phyloP scores from a whole-genome alignment of 306 rosid genomes.

The Cercis canadensis region DNA sequence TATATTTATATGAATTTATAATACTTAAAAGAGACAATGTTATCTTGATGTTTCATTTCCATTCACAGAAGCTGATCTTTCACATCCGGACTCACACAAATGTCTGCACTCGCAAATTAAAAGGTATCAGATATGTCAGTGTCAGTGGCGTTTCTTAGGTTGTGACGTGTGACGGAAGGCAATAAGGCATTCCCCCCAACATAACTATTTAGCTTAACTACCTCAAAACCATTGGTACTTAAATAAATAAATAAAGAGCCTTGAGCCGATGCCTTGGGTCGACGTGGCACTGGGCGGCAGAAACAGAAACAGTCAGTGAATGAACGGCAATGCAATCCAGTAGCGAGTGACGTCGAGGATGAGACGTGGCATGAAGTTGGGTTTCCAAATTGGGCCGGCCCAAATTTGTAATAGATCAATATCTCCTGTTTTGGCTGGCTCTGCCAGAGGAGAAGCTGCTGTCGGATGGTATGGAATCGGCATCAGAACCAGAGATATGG shows the following conservation, averaged over 20 bases:
- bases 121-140: neutral
- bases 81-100: neutral
- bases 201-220: conserved; percentile 20
- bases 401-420: neutral
- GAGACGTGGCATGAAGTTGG: conserved; percentile 19
- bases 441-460: conserved; percentile 64
- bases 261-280: neutral
- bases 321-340: too few relatives aligned
- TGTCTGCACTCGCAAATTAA: neutral
- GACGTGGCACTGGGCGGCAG: neutral
- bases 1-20: too few relatives aligned
- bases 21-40: neutral
- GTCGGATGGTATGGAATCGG: conserved; percentile 57
- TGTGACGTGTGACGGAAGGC: neutral
- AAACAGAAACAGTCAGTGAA: too few relatives aligned
- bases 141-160: neutral
- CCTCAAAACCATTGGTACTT: neutral
- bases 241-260: neutral
- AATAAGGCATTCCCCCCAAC: neutral
- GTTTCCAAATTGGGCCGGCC: too few relatives aligned
- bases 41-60: neutral
- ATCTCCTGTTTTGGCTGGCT: conserved; percentile 41
- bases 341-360: too few relatives aligned
- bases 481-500: conserved; percentile 28
- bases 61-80: neutral